Evolutionary conservation across 2,329 filamentous ascomycete species (phyloP).

Genomic region (Calonectria fujianensis): DNA sequence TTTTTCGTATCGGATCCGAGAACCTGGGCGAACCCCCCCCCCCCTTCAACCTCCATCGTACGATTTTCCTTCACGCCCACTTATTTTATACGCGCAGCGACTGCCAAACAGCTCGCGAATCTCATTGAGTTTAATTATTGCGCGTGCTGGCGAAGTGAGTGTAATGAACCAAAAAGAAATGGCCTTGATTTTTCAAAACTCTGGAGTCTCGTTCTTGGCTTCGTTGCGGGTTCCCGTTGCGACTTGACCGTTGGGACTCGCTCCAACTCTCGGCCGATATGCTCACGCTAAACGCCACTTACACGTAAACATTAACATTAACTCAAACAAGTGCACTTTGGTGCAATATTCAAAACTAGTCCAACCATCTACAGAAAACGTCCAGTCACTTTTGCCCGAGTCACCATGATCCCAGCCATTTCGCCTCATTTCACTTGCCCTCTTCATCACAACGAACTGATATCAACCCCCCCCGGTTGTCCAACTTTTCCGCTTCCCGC

Average conservation of each 20-base stretch:
- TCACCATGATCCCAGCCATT: not conserved
- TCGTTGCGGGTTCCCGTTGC: not conserved
- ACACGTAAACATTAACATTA: not conserved
- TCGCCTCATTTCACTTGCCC: not conserved
- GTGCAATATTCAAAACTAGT: not conserved
- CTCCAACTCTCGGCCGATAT: not conserved
- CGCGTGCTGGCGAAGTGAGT: not conserved
- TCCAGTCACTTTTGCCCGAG: not conserved
- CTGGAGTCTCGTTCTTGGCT: not conserved
- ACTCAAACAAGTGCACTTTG: no score
- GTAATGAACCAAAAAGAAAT: not conserved
- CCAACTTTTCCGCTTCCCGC: not conserved
- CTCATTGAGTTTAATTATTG: not conserved
- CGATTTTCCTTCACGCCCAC: not conserved
- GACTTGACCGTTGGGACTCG: not conserved
- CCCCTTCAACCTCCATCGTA: not conserved
- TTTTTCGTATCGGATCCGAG: constrained; percentile 15
- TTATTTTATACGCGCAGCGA: not conserved
- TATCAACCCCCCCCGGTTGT: not conserved
- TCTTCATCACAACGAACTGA: not conserved
- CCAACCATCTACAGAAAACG: not conserved
- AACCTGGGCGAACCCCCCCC: not conserved
- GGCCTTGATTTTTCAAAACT: not conserved
- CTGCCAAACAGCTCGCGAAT: not conserved
- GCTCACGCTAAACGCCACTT: not conserved